Conservation (phyloP, 1,284 basidiomycete species). For the Tremellales sp. region DNA sequence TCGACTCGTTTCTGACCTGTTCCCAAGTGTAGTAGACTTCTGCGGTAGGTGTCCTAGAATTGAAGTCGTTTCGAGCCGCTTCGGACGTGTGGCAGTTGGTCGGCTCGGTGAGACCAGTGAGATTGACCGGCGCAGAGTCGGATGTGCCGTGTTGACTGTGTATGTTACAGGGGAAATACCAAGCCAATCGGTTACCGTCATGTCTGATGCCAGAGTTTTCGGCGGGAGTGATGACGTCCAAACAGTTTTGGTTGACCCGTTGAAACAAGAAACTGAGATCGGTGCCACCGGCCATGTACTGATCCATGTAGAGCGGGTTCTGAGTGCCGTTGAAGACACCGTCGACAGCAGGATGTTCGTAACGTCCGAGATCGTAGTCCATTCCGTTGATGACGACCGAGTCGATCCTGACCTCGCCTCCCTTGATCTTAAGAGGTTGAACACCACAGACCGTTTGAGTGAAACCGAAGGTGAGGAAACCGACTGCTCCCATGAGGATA, state of each 20-base stretch:
- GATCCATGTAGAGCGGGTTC: conserved; percentile 76
- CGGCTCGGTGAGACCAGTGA: conserved; percentile 60
- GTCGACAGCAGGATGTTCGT: conserved; percentile 70
- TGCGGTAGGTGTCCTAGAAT: conserved; percentile 56
- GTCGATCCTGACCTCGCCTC: conserved; percentile 69
- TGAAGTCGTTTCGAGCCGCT: conserved; percentile 56
- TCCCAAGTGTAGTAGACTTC: conserved; percentile 93
- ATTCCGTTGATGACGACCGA: conserved; percentile 92
- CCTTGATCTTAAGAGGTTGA: conserved; percentile 72
- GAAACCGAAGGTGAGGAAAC: conserved; percentile 99
- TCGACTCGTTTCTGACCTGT: conserved; percentile 62
- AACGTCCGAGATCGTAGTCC: conserved; percentile 84
- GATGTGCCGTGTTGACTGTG: conserved; percentile 67
- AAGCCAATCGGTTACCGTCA: conserved; percentile 53
- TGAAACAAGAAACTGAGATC: conserved; percentile 95
- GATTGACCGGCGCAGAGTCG: conserved; percentile 53
- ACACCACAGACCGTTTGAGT: conserved; percentile 88
- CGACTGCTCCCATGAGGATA: conserved; percentile 82
- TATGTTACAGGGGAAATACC: conserved; percentile 96
- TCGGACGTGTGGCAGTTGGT: conserved; percentile 70
- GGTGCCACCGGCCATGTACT: conserved; percentile 73
- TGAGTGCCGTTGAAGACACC: conserved; percentile 65
- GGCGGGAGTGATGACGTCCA: conserved; percentile 68
- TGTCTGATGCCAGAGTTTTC: conserved; percentile 61
- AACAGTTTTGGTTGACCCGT: conserved; percentile 77